A percentile compares a stretch with the other conserved stretches of the same genome.
phyloP scores from a whole-genome alignment of 2,329 filamentous ascomycete genomes.

The Paramyrothecium roridum region DNA sequence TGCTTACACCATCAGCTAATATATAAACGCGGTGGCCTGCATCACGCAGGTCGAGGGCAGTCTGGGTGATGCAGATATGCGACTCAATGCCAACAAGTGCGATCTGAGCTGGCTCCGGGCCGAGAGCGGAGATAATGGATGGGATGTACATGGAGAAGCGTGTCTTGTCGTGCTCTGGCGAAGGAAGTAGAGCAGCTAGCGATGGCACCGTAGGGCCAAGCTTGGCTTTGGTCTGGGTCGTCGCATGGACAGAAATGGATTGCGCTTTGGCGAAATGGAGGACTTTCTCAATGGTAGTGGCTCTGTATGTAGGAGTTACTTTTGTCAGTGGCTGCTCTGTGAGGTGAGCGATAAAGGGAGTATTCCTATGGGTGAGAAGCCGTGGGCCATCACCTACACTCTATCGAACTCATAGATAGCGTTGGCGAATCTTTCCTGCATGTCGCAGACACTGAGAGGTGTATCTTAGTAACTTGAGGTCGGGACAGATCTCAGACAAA shows the following conservation, averaged over 20 bases:
- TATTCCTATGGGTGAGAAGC: not conserved
- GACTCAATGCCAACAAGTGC: conserved; percentile 88
- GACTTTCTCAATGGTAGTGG: conserved; percentile 66
- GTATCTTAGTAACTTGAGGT: too few relatives aligned
- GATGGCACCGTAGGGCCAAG: conserved; percentile 79
- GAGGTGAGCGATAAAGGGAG: conserved; percentile 1
- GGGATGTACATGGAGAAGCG: conserved; percentile 85
- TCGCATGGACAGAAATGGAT: conserved; percentile 76
- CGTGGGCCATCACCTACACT: conserved; percentile 50
- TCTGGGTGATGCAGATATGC: conserved; percentile 95
- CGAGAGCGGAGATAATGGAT: conserved; percentile 45
- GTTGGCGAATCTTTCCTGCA: conserved; percentile 87
- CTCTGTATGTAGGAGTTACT: conserved; percentile 33
- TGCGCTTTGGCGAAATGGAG: conserved; percentile 63
- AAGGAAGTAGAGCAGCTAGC: conserved; percentile 54
- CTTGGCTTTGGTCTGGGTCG: conserved; percentile 77
- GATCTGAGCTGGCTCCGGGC: conserved; percentile 47
- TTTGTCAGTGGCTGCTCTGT: not conserved
- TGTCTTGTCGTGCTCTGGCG: conserved; percentile 74
- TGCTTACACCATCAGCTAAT: conserved; percentile 85
- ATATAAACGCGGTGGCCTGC: conserved; percentile 81
- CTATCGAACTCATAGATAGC: conserved; percentile 84
- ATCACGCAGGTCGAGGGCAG: conserved; percentile 73
- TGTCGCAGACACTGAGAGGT: conserved; percentile 73
- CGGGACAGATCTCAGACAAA: too few relatives aligned